These are phyloP conservation scores for Plectosphaerella sp. DNA, from an alignment of 2,329 filamentous ascomycete genomes.

Conservation along the genomic window DNA sequence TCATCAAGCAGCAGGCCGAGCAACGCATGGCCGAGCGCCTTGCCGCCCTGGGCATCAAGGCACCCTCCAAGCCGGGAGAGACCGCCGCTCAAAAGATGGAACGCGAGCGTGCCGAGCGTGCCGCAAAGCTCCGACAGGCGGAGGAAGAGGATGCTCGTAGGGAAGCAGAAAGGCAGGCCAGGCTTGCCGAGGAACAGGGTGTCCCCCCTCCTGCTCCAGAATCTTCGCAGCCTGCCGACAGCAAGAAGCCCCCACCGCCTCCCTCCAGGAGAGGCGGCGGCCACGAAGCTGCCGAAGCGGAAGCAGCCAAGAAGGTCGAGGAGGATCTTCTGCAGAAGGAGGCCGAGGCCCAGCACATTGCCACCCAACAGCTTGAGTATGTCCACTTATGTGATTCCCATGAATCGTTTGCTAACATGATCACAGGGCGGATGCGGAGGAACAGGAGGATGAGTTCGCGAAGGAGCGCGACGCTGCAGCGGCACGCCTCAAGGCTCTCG, in stretches of 20 bases:
- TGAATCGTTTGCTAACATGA: conserved; percentile 19
- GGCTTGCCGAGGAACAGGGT: conserved; percentile 74
- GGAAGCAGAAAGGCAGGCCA: conserved; percentile 80
- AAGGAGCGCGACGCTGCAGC: conserved; percentile 77
- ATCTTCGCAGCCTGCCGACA: conserved; percentile 35
- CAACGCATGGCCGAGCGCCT: conserved; percentile 95
- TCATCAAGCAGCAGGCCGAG: conserved; percentile 95
- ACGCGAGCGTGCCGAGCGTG: conserved; percentile 80
- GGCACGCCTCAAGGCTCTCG: conserved; percentile 79
- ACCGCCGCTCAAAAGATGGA: conserved; percentile 79
- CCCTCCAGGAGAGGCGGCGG: conserved; percentile 68
- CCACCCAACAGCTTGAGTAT: conserved; percentile 78
- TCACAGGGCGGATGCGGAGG: conserved; percentile 64
- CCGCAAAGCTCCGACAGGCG: conserved; percentile 80
- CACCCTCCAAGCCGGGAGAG: conserved; percentile 74
- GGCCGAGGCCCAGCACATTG: conserved; percentile 69
- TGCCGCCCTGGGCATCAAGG: conserved; percentile 86
- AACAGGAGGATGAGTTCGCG: conserved; percentile 75
- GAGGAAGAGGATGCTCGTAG: conserved; percentile 91
- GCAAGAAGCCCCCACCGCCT: conserved; percentile 69
- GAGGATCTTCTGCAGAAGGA: conserved; percentile 64
- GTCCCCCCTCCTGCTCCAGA: conserved; percentile 53
- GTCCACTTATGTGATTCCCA: conserved; percentile 30
- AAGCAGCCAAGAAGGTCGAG: conserved; percentile 56
- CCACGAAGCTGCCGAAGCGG: conserved; percentile 54